Conservation (phyloP, 306 rosid genomes). For the Geum urbanum region DNA sequence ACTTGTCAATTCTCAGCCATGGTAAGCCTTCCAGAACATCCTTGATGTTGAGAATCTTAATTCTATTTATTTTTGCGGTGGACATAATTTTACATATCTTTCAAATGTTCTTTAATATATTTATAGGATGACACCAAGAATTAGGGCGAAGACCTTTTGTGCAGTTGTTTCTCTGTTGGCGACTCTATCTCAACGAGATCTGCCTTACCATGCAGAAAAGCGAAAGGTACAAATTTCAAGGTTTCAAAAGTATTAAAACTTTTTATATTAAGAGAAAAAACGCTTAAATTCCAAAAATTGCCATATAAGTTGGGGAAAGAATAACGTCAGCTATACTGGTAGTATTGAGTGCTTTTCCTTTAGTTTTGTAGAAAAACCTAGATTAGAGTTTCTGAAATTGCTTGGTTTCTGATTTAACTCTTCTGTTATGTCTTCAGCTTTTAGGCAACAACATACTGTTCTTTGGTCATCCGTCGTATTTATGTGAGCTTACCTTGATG, state of each 20-base stretch:
- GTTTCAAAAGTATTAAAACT: not conserved
- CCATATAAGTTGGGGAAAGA: not conserved
- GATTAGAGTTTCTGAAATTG: constrained; percentile 1
- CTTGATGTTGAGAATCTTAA: constrained; percentile 23
- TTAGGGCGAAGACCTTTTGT: constrained; percentile 53
- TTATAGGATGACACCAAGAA: constrained; percentile 68
- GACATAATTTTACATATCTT: not conserved
- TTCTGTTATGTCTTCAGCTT: constrained; percentile 37
- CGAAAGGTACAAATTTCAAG: constrained; percentile 39
- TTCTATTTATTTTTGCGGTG: not conserved
- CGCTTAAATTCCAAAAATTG: not conserved
- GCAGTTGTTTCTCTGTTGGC: constrained; percentile 55
- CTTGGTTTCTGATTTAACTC: constrained; percentile 14
- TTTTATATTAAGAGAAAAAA: not conserved
- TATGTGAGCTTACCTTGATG: constrained; percentile 65
- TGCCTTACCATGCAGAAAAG: constrained; percentile 64
- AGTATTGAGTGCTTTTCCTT: not conserved
- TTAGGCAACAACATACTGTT: constrained; percentile 56
- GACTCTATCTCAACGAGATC: constrained; percentile 61
- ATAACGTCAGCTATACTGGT: not conserved
- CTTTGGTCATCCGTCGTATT: constrained; percentile 59
- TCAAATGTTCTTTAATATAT: constrained; percentile 26
- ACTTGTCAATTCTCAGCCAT: constrained; percentile 47
- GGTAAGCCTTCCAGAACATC: constrained; percentile 46
- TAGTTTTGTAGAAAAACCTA: constrained; percentile 1